Evolutionary conservation across 2,329 filamentous ascomycete genomes (phyloP).

Genomic region (Pyrenophora graminea): DNA sequence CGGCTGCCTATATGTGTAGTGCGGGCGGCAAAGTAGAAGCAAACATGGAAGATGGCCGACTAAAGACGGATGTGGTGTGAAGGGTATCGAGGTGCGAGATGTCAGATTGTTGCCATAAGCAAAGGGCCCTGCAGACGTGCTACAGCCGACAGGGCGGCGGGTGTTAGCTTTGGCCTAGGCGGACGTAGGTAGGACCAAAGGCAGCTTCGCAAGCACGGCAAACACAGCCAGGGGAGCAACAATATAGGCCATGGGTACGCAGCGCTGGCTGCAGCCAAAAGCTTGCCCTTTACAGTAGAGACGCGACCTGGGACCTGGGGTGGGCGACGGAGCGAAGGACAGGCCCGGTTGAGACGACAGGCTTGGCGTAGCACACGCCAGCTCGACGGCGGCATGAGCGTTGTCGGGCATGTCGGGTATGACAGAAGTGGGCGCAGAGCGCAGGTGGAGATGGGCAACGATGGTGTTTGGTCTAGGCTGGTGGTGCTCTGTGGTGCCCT

Average conservation of each 20-base stretch:
- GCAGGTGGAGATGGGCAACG: constrained; percentile 16
- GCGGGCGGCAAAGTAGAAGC: constrained; percentile 13
- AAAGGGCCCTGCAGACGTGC: constrained; percentile 6
- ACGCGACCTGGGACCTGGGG: constrained; percentile 1
- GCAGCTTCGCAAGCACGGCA: not conserved
- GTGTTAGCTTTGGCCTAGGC: not conserved
- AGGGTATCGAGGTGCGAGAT: constrained; percentile 1
- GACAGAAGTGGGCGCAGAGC: constrained; percentile 2
- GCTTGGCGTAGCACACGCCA: constrained; percentile 23
- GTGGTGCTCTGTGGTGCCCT: constrained; percentile 12
- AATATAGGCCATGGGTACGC: not conserved
- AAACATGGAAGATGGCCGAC: constrained; percentile 16
- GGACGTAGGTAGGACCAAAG: no score
- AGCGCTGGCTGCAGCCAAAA: constrained; percentile 1
- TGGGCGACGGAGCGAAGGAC: constrained; percentile 31
- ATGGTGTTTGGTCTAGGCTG: constrained; percentile 22
- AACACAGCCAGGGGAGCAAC: not conserved
- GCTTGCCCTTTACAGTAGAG: constrained; percentile 9
- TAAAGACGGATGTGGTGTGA: constrained; percentile 9
- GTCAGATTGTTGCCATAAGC: constrained; percentile 17
- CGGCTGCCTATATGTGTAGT: constrained; percentile 13
- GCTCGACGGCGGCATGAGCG: constrained; percentile 23
- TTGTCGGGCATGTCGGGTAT: constrained; percentile 22
- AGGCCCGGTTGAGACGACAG: constrained; percentile 18
- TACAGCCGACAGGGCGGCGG: constrained; percentile 7